Conservation (phyloP, 106 monocot genomes). For the Cymbidium sinense region DNA sequence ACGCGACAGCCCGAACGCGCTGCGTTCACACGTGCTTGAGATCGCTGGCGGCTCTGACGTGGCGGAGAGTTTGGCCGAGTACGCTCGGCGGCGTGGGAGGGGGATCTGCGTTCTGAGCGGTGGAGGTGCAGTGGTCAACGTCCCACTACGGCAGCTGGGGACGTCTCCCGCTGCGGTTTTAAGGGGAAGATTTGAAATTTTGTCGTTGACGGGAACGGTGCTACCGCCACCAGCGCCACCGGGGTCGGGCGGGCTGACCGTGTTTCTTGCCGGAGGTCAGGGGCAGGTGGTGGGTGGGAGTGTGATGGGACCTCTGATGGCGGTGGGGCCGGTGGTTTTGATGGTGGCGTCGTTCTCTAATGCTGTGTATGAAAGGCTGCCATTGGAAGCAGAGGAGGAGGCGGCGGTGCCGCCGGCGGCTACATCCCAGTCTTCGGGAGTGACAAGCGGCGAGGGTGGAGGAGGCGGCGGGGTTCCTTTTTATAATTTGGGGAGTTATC, state of each 20-base stretch:
- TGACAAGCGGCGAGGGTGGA: neutral
- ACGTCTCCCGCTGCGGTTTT: neutral
- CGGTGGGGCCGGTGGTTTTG: neutral
- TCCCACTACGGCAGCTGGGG: neutral
- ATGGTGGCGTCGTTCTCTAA: constrained; percentile 3
- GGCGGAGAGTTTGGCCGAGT: neutral
- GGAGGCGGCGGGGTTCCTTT: neutral
- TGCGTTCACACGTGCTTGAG: constrained; percentile 7
- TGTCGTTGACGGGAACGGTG: constrained; percentile 10
- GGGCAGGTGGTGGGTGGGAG: constrained; percentile 2
- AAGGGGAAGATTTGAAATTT: neutral
- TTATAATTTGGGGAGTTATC: constrained; percentile 3
- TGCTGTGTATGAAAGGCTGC: neutral
- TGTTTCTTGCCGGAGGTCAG: constrained; percentile 1
- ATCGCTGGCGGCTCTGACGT: constrained; percentile 7
- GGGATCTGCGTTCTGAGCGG: constrained; percentile 11
- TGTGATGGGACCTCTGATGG: constrained; percentile 1
- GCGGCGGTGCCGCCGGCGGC: neutral
- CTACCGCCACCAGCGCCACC: constrained; percentile 4
- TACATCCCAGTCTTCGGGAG: constrained; percentile 5
- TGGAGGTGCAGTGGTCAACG: constrained; percentile 6
- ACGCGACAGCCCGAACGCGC: constrained; percentile 5
- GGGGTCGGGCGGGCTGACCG: constrained; percentile 6
- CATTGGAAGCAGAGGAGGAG: constrained; percentile 5
- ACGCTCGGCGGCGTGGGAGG: constrained; percentile 7